Conservation (phyloP, 2,329 filamentous ascomycete species). For the Aschersonia sp. region DNA sequence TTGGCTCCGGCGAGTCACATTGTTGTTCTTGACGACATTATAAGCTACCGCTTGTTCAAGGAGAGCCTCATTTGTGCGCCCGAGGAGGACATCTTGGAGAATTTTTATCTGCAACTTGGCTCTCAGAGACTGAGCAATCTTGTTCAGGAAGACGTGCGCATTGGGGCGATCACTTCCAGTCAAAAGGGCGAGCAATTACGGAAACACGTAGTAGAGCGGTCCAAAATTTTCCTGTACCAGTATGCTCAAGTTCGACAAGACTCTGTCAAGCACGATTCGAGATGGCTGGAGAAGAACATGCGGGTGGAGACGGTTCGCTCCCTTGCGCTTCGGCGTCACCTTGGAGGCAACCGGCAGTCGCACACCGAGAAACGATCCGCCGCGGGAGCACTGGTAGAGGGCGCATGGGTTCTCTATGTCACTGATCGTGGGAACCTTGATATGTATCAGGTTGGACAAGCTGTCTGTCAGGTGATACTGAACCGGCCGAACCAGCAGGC, state of each 20-base stretch:
- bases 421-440: conserved; percentile 55
- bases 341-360: conserved; percentile 54
- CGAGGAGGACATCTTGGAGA: conserved; percentile 74
- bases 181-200: conserved; percentile 59
- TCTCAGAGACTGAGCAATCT: conserved; percentile 61
- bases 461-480: conserved; percentile 68
- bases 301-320: conserved; percentile 63
- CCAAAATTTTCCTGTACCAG: conserved; percentile 78
- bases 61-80: conserved; percentile 72
- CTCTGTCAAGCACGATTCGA: conserved; percentile 69
- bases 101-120: conserved; percentile 72
- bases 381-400: conserved; percentile 39
- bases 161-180: conserved; percentile 51
- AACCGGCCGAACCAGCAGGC: conserved; percentile 76
- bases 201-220: conserved; percentile 74
- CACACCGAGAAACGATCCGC: conserved; percentile 65
- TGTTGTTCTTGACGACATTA: conserved; percentile 75
- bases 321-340: conserved; percentile 62
- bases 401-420: conserved; percentile 59
- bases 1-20: conserved; percentile 58
- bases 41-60: conserved; percentile 80
- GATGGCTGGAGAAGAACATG: conserved; percentile 82
- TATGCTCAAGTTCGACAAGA: conserved; percentile 55
- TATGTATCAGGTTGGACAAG: conserved; percentile 84
- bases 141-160: conserved; percentile 62